Base-by-base conservation (phyloP, 768 basidiomycete species). In the Boletus tylopilopsis region DNA sequence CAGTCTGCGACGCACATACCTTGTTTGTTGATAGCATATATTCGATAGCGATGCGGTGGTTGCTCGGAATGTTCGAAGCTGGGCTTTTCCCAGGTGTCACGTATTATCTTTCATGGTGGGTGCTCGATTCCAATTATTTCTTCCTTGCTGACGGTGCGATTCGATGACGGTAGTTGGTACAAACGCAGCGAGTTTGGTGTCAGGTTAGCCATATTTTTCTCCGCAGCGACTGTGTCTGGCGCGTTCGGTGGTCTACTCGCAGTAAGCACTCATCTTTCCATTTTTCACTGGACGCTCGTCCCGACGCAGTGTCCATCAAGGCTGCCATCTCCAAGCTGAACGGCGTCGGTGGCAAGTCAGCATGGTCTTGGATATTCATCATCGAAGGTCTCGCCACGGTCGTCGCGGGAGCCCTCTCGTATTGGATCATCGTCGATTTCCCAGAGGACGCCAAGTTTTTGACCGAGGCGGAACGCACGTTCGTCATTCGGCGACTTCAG, bases 391-490 rank as follows among this genome's bases (percentile, higher is more conserved):
- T 89, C 30, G 71, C 69, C 13, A 89, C 88, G 1, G 73, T 89
- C 22, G 15, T 87, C n/a, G 85, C 83, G 6, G 85, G 84, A 9
- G 62, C 64, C 21, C 63, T 73, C 10, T 88, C 86, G 2, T 90
- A 82, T 70, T 90, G 78, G 76, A 80, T 90, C 60, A 80, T 90
- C 50, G 82, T 88, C 58, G 89, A 90, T 62, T 91, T 90, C 68
- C 88, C 89, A 4, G 86, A 90, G 57, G 86, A 81, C 1, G 88
- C 87, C 23, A 85, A 77, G 55, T 90, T 90, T 71, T 72, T 91
- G 6, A 76, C 75, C n/a, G 84, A 86, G 56, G 76, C 71, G 3
- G 88, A 90, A 67, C 73, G 85, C 25, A 81, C 80, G 8, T 72
- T 84, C 18, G 76, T 87, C 44, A 73, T 89, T 45, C 76, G 81